These are phyloP conservation scores for Calonectria pseudoreteaudii DNA, from an alignment of 2,329 filamentous ascomycete genomes.

Conservation along the genomic window DNA sequence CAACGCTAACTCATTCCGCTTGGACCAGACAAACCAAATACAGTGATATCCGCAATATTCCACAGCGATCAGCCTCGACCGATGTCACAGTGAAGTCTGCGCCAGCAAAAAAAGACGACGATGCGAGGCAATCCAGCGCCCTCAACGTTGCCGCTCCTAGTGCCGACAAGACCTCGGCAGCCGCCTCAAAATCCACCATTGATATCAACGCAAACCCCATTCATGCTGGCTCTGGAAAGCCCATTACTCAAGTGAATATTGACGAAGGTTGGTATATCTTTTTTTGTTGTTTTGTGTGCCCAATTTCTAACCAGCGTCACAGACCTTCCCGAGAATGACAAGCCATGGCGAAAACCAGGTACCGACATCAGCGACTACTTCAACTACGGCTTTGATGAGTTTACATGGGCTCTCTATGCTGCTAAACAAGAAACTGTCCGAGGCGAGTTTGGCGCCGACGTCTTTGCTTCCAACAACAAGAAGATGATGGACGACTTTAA, in stretches of 20 bases:
- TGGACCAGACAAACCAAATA: conserved; percentile 67
- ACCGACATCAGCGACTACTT: conserved; percentile 97
- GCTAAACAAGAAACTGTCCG: conserved; percentile 86
- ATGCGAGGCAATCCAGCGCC: conserved; percentile 46
- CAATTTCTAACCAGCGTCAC: conserved; percentile 17
- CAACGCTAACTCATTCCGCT: conserved; percentile 19
- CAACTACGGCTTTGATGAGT: conserved; percentile 99
- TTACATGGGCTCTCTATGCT: conserved; percentile 96
- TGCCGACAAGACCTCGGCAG: conserved; percentile 67
- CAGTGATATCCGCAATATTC: conserved; percentile 74
- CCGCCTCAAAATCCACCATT: conserved; percentile 83
- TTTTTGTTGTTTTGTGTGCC: too few species aligned
- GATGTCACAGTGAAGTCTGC: conserved; percentile 61
- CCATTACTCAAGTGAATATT: conserved; percentile 81
- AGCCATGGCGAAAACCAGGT: conserved; percentile 94
- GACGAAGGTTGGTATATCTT: conserved; percentile 65
- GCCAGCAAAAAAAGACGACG: conserved; percentile 60
- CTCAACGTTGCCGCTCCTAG: conserved; percentile 53
- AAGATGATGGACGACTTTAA: conserved; percentile 82
- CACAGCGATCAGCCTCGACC: conserved; percentile 67
- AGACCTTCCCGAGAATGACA: conserved; percentile 83
- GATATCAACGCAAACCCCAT: conserved; percentile 86
- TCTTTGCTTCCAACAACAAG: conserved; percentile 74
- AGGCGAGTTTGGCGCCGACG: conserved; percentile 78
- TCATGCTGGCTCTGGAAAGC: conserved; percentile 83